Percentiles rank a stretch among this genome's conserved stretches.
These are phyloP conservation scores for Hymenoscyphus linearis DNA, from an alignment of 2,329 filamentous ascomycete species.

Conservation along the genomic window DNA sequence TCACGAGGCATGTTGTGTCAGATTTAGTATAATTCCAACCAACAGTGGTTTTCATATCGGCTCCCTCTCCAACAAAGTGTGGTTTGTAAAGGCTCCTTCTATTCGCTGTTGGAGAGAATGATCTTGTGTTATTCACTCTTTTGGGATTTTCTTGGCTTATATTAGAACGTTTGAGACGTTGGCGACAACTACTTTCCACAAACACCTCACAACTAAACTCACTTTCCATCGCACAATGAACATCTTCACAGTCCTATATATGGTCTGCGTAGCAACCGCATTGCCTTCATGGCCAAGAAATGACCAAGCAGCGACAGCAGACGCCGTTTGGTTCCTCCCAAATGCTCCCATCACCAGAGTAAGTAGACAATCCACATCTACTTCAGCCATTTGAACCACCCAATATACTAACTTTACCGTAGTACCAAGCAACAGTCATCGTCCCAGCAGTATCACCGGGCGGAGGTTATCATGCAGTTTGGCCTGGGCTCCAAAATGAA, in stretches of 20 bases:
- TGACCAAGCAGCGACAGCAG: background rate
- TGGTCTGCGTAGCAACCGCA: background rate
- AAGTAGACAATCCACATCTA: background rate
- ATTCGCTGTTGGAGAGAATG: background rate
- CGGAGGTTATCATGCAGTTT: slow-evolving; percentile 13
- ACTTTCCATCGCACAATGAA: slow-evolving; percentile 19
- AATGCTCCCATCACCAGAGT: slow-evolving; percentile 17
- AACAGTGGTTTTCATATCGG: background rate
- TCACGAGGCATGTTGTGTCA: background rate
- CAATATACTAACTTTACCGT: background rate
- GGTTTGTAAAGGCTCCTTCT: background rate
- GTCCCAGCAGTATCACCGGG: slow-evolving; percentile 18
- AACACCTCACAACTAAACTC: background rate
- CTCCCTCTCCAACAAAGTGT: background rate
- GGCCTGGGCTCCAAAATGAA: slow-evolving; percentile 20
- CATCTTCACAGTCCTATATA: background rate
- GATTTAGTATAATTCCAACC: background rate
- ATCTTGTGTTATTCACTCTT: slow-evolving; percentile 1
- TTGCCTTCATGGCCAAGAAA: slow-evolving; percentile 2
- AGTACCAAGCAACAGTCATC: slow-evolving; percentile 19
- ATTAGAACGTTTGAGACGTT: background rate
- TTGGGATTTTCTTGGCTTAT: background rate
- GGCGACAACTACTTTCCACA: background rate
- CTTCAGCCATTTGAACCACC: background rate
- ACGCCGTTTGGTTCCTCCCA: slow-evolving; percentile 16